A percentile compares a stretch with the other conserved stretches of the same genome.
Evolutionary conservation across 2,329 filamentous ascomycete genomes (phyloP).

Genomic region (Penicillium sp.): DNA sequence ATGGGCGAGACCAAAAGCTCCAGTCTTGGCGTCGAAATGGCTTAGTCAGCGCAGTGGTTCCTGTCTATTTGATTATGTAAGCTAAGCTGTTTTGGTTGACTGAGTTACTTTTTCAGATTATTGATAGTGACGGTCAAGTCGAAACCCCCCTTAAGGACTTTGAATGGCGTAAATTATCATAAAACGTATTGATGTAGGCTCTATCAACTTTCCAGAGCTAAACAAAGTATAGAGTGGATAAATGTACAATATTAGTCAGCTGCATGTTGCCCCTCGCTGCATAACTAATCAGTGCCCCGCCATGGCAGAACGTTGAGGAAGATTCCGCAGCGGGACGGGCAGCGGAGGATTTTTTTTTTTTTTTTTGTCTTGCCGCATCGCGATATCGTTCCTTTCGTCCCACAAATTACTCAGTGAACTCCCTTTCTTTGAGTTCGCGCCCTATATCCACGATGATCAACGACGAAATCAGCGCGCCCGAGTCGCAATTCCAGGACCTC

Average conservation of each 20-base stretch:
- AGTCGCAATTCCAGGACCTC: conserved; percentile 40
- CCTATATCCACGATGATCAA: conserved; percentile 27
- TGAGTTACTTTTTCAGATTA: background rate
- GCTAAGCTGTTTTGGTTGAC: background rate
- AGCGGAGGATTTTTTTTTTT: conserved; percentile 21
- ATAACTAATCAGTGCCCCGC: conserved; percentile 19
- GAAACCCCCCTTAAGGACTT: accelerated
- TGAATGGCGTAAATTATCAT: background rate
- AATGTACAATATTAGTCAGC: conserved; percentile 16
- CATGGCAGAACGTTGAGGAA: conserved; percentile 30
- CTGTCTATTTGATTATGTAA: background rate
- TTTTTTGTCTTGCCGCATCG: background rate
- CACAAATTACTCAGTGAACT: background rate
- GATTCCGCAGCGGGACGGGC: conserved; percentile 27
- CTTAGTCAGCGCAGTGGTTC: background rate
- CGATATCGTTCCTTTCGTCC: background rate
- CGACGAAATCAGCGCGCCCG: conserved; percentile 20
- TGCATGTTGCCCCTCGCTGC: background rate
- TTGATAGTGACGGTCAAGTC: too few species aligned
- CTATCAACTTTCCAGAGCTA: background rate
- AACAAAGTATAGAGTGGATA: background rate
- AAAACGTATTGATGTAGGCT: background rate
- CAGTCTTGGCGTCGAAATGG: background rate
- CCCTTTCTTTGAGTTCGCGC: background rate
- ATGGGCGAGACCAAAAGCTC: background rate